Evolutionary conservation across 1,284 basidiomycete species (phyloP), one percentile per base, ranked within the genome.

Genomic region (Cryptococcus sp.): DNA sequence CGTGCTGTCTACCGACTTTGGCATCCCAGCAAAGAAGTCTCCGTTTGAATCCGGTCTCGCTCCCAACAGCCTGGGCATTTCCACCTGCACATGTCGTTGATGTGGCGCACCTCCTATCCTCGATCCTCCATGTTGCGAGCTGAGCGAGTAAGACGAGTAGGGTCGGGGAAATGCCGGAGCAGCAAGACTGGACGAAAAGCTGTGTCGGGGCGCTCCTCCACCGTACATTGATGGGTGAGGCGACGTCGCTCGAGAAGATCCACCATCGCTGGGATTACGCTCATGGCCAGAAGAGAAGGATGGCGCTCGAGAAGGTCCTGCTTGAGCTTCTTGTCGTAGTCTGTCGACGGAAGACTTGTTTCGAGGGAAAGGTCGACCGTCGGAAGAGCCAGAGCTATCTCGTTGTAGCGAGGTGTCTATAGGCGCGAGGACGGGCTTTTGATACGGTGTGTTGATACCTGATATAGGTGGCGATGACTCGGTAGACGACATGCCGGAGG

Each of bases 31-130:
- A 21, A 60, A 57, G 48, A 57, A 60, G 44, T 64, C 62, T 5
- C 51, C 57, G 18, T 44, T 50, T 16, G 44, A 31, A 45, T 62
- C 59, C 5, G 58, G 54, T 18, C 35, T 16, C 11, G 54, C 57
- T 12, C 59, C 60, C 1, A 69, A 52, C 33, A 53, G 51, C 41
- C 41, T 48, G 6, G 68, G 68, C 62, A 70, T 63, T 40, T 61
- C 52, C 5, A 68, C 41, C 32, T 58, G 56, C 2, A 70, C 56
- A 19, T 57, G 51, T 43, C 66, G 54, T 34, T 60, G 55, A 57
- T 66, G 64, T 0, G 67, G 65, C 21, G 65, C 60, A 39, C 63
- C 57, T 6, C 56, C 53, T 16, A 25, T 34, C 7, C 28, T 31
- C 28, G 28, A 31, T 31, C 14, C 7, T 14, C 5, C 26, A 11